Percentiles rank a stretch among this genome's conserved stretches.
phyloP scores from a whole-genome alignment of 2,329 filamentous ascomycete species.

The Ophiosphaerella narmari region DNA sequence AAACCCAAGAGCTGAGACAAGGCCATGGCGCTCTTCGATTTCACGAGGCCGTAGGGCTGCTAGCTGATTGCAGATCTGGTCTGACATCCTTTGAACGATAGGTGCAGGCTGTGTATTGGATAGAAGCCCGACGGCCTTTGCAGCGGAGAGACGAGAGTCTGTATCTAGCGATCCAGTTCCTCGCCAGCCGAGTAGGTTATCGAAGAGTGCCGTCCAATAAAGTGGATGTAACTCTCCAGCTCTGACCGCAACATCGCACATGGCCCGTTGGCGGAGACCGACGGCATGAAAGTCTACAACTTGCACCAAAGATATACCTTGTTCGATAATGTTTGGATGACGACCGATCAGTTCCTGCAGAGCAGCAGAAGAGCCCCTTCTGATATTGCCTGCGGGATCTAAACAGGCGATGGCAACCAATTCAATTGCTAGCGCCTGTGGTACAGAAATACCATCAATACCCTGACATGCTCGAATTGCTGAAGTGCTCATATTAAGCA shows the following conservation, averaged over 20 bases:
- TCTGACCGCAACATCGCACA: constrained; percentile 73
- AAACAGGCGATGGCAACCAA: constrained; percentile 81
- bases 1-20: constrained; percentile 60
- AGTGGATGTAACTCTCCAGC: constrained; percentile 67
- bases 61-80: constrained; percentile 52
- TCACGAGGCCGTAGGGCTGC: constrained; percentile 59
- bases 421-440: constrained; percentile 80
- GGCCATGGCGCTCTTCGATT: constrained; percentile 71
- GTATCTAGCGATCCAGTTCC: constrained; percentile 82
- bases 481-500: constrained; percentile 63
- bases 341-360: constrained; percentile 92
- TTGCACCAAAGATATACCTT: constrained; percentile 87
- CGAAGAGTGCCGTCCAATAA: constrained; percentile 72
- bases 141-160: constrained; percentile 72
- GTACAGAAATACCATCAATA: constrained; percentile 53
- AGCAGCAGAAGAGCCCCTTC: constrained; percentile 88
- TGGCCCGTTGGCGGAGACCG: constrained; percentile 80
- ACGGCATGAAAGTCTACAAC: constrained; percentile 92
- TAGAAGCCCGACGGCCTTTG: constrained; percentile 68
- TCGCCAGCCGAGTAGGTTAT: constrained; percentile 79
- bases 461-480: constrained; percentile 51
- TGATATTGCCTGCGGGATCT: constrained; percentile 90
- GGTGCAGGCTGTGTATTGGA: constrained; percentile 44
- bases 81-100: constrained; percentile 47
- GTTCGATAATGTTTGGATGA: constrained; percentile 80